Base-by-base conservation (phyloP, 2,329 filamentous ascomycete genomes). In the Fusarium chlamydosporum region DNA sequence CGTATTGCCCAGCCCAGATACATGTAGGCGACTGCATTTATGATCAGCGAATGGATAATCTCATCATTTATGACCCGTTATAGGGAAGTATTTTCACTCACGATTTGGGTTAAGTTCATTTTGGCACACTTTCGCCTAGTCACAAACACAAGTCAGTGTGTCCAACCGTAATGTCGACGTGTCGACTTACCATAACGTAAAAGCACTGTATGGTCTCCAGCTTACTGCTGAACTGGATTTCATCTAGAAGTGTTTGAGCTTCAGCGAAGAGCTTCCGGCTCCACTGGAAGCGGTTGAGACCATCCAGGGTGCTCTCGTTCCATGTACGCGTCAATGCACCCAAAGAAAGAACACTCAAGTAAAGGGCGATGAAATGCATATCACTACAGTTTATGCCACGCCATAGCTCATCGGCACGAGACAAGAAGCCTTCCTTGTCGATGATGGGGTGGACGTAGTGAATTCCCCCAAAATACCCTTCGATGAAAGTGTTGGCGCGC, bases 371-470 rank as follows among this genome's bases (percentile, higher is more conserved):
- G 6, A 59, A 59, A 20, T 34, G 40, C 10, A 29, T 10, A 16
- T 59, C 50, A 9, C 40, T 38, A 5, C 5, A 29, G 18, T 59
- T 33, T 3, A 16, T 35, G n/a, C 56, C 50, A 11, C 40, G 41
- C 56, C 56, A 55, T 2, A 59, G 34, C 3, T 13, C 23, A 7
- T 55, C 50, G 1, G 40, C 20, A 1, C 56, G 56, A 4, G 40
- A 29, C 8, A 59, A 15, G 20, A 59, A 59, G 16, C 40, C 40
- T 38, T 46, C 41, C 11, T 59, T 59, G 13, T 59, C 56, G 7
- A 59, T 46, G 40, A 59, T 55, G 5, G 56, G 56, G 29, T 59
- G 56, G 1, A 59, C 50, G 10, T 59, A 59, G 10, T 59, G 56
- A 3, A 59, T 59, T 1, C 40, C 41, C 6, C 33, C 40, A 37